Evolutionary conservation across 1,284 basidiomycete genomes (phyloP).

Genomic region (Inonotus hispidus): DNA sequence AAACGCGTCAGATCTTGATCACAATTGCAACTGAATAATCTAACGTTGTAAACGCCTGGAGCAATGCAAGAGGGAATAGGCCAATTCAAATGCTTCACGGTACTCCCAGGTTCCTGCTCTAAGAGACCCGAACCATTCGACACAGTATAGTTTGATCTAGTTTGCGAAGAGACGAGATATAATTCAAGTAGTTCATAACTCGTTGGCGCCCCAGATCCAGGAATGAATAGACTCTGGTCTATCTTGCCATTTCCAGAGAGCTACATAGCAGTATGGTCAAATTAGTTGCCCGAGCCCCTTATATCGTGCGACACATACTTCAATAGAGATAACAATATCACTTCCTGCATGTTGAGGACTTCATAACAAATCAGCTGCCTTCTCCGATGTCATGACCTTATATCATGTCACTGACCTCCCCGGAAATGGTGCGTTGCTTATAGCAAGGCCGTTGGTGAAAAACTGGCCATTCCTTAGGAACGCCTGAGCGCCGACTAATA

Average conservation of each 20-base stretch:
- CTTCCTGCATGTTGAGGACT: slow-evolving; percentile 32
- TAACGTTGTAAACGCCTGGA: slow-evolving; percentile 45
- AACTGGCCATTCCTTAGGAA: slow-evolving; percentile 34
- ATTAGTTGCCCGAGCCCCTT: neutral
- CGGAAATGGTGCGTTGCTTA: slow-evolving; percentile 40
- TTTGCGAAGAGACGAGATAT: slow-evolving; percentile 42
- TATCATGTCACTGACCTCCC: slow-evolving; percentile 33
- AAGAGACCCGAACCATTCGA: slow-evolving; percentile 37
- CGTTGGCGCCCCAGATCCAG: slow-evolving; percentile 35
- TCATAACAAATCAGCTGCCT: neutral
- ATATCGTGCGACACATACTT: slow-evolving; percentile 29
- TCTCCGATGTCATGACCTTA: neutral
- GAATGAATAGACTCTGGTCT: slow-evolving; percentile 29
- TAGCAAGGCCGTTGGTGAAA: slow-evolving; percentile 44
- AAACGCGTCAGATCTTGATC: neutral
- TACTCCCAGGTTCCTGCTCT: slow-evolving; percentile 36
- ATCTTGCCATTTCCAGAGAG: slow-evolving; percentile 43
- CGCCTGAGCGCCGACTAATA: slow-evolving; percentile 25
- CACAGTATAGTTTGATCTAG: slow-evolving; percentile 41
- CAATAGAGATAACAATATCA: slow-evolving; percentile 37
- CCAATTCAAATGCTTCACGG: slow-evolving; percentile 46
- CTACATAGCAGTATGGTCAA: slow-evolving; percentile 24
- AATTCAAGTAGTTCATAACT: slow-evolving; percentile 41
- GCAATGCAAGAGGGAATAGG: slow-evolving; percentile 39
- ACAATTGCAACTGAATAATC: slow-evolving; percentile 18